phyloP scores from a whole-genome alignment of 1,139 yeast species.

The Diutina ranongensis region DNA sequence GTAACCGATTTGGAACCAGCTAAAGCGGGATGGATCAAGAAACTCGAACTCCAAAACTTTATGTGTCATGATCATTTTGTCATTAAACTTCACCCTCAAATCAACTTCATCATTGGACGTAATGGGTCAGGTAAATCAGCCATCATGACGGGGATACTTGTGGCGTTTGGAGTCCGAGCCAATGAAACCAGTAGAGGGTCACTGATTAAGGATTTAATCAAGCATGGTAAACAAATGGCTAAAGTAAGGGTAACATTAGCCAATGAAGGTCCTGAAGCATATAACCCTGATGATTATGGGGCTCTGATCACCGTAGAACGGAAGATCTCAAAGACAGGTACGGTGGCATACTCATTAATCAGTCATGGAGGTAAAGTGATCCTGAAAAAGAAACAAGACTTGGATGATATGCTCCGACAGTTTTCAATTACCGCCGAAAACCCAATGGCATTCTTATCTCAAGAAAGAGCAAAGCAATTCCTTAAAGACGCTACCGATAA shows the following conservation, averaged over 20 bases:
- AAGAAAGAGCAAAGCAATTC: constrained; percentile 89
- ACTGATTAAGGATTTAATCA: constrained; percentile 57
- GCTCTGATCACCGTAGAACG: constrained; percentile 60
- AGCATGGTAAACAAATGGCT: constrained; percentile 64
- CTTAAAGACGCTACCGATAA: constrained; percentile 62
- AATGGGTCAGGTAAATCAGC: constrained; percentile 97
- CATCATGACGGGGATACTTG: constrained; percentile 77
- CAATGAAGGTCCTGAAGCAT: constrained; percentile 59
- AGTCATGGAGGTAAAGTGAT: constrained; percentile 39
- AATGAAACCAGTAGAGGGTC: constrained; percentile 81
- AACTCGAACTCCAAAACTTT: constrained; percentile 50
- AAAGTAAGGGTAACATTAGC: constrained; percentile 46
- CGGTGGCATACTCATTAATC: constrained; percentile 42
- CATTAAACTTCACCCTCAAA: constrained; percentile 66
- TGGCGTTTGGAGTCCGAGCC: constrained; percentile 92
- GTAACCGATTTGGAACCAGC: constrained; percentile 9
- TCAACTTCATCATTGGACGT: constrained; percentile 86
- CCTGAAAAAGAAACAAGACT: constrained; percentile 49
- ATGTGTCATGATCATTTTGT: constrained; percentile 81
- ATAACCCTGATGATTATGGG: constrained; percentile 55
- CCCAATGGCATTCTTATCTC: constrained; percentile 88
- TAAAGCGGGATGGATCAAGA: constrained; percentile 44
- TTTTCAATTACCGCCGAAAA: constrained; percentile 79
- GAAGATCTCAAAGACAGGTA: constrained; percentile 42
- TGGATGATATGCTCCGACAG: constrained; percentile 56